These are phyloP conservation scores for Williopsis jadinii DNA, from an alignment of 1,139 yeast genomes.

Conservation along the genomic window DNA sequence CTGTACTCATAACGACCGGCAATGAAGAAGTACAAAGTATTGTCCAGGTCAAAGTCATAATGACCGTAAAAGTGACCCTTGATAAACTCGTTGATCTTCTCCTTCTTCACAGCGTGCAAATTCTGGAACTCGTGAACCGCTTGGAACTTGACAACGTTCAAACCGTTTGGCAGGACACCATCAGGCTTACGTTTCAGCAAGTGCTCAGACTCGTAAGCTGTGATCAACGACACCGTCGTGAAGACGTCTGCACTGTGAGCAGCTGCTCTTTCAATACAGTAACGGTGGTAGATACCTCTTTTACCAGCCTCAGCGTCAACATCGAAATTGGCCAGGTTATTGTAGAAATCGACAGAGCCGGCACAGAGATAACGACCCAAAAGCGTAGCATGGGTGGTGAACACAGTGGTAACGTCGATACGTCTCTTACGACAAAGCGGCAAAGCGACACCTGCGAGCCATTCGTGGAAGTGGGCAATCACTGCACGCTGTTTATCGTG, in stretches of 20 bases:
- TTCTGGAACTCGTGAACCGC: slow-evolving; percentile 98
- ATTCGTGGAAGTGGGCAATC: slow-evolving; percentile 92
- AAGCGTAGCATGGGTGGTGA: slow-evolving; percentile 95
- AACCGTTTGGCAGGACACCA: slow-evolving; percentile 94
- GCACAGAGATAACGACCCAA: slow-evolving; percentile 95
- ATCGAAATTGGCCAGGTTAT: slow-evolving; percentile 82
- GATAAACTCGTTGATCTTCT: slow-evolving; percentile 86
- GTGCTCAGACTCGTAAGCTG: slow-evolving; percentile 93
- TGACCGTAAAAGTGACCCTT: slow-evolving; percentile 97
- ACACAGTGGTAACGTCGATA: slow-evolving; percentile 89
- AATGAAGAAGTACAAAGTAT: slow-evolving; percentile 89
- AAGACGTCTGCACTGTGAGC: slow-evolving; percentile 96
- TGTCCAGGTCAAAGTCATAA: slow-evolving; percentile 89
- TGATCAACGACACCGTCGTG: slow-evolving; percentile 94
- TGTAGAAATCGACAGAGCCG: slow-evolving; percentile 92
- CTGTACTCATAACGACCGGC: slow-evolving; percentile 97
- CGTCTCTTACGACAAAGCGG: slow-evolving; percentile 89
- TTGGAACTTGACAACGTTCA: slow-evolving; percentile 91
- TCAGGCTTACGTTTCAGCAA: slow-evolving; percentile 92
- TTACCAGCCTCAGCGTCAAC: slow-evolving; percentile 98
- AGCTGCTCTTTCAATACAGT: slow-evolving; percentile 94
- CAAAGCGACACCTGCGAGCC: slow-evolving; percentile 96
- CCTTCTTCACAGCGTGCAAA: slow-evolving; percentile 87
- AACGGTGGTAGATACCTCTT: slow-evolving; percentile 93
- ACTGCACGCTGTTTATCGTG: slow-evolving; percentile 83